These are phyloP conservation scores for Butyriboletus loyo DNA, from an alignment of 768 basidiomycete species.

Conservation along the genomic window DNA sequence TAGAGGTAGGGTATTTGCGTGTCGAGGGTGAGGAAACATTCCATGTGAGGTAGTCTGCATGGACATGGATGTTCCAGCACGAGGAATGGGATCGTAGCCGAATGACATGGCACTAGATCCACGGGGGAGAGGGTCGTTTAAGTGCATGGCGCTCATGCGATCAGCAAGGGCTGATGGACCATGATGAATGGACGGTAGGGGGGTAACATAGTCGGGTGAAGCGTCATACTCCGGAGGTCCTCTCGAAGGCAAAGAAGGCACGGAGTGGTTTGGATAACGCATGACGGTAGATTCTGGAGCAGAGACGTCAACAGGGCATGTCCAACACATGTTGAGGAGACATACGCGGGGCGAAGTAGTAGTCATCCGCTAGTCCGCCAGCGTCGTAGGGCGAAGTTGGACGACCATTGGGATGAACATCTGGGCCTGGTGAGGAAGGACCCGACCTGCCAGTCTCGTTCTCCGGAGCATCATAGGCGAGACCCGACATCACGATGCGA, in stretches of 20 bases:
- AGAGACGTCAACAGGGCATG: constrained; percentile 6
- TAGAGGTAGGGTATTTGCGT: constrained; percentile 42
- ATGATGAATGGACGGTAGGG: constrained; percentile 39
- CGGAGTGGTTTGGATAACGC: constrained; percentile 48
- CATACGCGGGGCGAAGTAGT: constrained; percentile 25
- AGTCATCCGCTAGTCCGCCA: constrained; percentile 8
- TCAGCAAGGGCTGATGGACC: constrained; percentile 44
- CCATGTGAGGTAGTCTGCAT: constrained; percentile 33
- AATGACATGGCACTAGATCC: constrained; percentile 29
- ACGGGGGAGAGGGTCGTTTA: constrained; percentile 41
- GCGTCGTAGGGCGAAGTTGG: constrained; percentile 6
- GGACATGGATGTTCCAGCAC: constrained; percentile 59
- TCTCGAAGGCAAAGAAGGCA: constrained; percentile 43
- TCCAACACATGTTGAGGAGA: not conserved
- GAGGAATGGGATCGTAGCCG: constrained; percentile 46
- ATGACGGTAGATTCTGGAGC: constrained; percentile 30
- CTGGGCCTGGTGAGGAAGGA: constrained; percentile 4
- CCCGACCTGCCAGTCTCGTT: constrained; percentile 5
- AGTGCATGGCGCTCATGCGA: constrained; percentile 51
- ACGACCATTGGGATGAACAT: constrained; percentile 3
- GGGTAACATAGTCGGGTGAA: constrained; percentile 20
- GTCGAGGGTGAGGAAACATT: constrained; percentile 36
- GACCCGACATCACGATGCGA: constrained; percentile 25
- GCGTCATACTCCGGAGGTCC: constrained; percentile 33
- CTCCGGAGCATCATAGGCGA: constrained; percentile 30